Evolutionary conservation across 108 stramenopile genomes (phyloP), one percentile per base, ranked within the genome.

Genomic region (Skeletonema costatum): DNA sequence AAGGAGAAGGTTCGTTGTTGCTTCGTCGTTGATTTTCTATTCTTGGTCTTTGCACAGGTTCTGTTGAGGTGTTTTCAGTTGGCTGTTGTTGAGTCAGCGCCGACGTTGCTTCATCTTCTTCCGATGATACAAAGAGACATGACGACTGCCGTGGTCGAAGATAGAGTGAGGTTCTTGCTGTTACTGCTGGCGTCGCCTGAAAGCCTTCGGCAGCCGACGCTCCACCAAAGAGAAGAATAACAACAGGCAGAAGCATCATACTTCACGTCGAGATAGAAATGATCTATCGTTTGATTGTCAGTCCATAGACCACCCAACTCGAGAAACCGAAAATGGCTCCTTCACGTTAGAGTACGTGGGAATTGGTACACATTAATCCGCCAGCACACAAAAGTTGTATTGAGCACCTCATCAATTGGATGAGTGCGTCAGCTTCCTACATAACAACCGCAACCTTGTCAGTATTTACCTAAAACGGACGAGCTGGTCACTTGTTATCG

Each of bases 1-100:
- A 9, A 56, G 53, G 53, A 56, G 53, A 56, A 9, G 53, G 53
- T 29, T 56, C 53, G n/a, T 56, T 53, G 51, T 56, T 53, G 51
- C 17, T 56, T 29, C 25, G 4, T 56, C 25, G 19, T 29, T 25
- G 53, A 9, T 25, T 56, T 25, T 25, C 53, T 56, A 56, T 56
- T 21, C 21, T 56, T 56, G 53, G 21, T 25, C 53, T 56, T 25
- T 56, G 19, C 53, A 56, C 19, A 29, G 53, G 10, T 56, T 56
- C 53, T 2, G 19, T 21, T 46, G 44, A 12, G 44, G 11, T 46
- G 11, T 6, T 36, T 36, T 36, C 35, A 25, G 25, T 25, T 25
- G 25, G 25, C 25, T 25, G 25, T 25, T 25, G 0, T 25, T 25
- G 25, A 36, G 36, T 36, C 11, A 13, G 0, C 12, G 44, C 0